Percentiles rank a stretch among this genome's conserved stretches.
Evolutionary conservation across 768 basidiomycete genomes (phyloP).

Genomic region (Hirschioporus abietinus): DNA sequence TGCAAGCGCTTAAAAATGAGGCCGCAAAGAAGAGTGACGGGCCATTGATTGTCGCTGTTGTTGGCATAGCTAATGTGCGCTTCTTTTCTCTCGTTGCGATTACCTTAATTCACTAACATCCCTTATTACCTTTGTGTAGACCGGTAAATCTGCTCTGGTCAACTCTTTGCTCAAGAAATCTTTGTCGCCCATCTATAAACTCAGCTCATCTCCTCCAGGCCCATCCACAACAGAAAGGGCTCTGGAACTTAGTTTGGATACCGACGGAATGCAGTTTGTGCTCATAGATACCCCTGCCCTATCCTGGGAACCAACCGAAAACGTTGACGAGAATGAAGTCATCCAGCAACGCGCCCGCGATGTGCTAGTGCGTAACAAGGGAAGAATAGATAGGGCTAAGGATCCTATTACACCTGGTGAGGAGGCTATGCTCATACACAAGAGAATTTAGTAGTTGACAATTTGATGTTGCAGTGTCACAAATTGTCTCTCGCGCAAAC

Average conservation of each 20-base stretch:
- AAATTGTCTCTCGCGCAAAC: constrained; percentile 64
- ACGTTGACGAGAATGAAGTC: constrained; percentile 30
- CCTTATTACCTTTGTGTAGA: constrained; percentile 34
- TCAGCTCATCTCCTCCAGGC: constrained; percentile 43
- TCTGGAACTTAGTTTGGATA: constrained; percentile 52
- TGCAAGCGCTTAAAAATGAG: constrained; percentile 41
- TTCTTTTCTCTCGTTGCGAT: neutral
- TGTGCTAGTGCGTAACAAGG: constrained; percentile 72
- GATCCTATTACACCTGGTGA: constrained; percentile 67
- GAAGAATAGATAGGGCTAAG: constrained; percentile 80
- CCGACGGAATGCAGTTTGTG: constrained; percentile 46
- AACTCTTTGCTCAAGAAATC: constrained; percentile 63
- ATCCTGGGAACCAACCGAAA: constrained; percentile 39
- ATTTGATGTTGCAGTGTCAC: constrained; percentile 41
- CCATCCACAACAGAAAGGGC: constrained; percentile 71
- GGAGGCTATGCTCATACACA: constrained; percentile 18
- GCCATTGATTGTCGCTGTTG: constrained; percentile 66
- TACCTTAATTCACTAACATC: constrained; percentile 9
- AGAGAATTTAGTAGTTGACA: neutral
- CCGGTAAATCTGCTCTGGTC: constrained; percentile 80
- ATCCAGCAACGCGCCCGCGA: constrained; percentile 51
- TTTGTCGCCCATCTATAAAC: constrained; percentile 50
- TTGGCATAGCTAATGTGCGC: constrained; percentile 80
- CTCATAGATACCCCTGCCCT: constrained; percentile 90
- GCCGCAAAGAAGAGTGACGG: constrained; percentile 38